Evolutionary conservation across 495 filamentous ascomycete species (phyloP), one percentile per base, ranked within the genome.

Genomic region (Apiosordaria backusii): DNA sequence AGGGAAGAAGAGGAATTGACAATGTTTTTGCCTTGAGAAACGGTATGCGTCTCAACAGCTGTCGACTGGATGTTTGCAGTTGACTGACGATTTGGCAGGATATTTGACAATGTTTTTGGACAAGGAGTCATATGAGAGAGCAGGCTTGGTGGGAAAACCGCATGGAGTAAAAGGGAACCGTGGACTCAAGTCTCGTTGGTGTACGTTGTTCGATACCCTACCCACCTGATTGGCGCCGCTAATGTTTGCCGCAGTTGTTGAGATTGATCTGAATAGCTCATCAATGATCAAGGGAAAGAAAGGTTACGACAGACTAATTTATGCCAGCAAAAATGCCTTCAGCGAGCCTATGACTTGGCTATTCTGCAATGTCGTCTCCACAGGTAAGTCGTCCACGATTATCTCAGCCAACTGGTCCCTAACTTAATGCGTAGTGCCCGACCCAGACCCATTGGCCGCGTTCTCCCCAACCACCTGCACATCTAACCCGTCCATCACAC

Each of bases 231-330:
- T n/a, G 27, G 27, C 3, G 10, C 25, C 10, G 26, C 15, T 40
- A 15, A 4, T 15, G 7, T 60, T 24, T 3, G 18, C 40, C 59
- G 6, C 66, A 95, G 93, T 89, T 22, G 85, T 99, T 57, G 88
- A 97, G 72, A 80, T 93, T 45, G 88, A 98, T 62, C 84, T 99
- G 18, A 86, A 91, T 4, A 81, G 84, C 26, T 87, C 90, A 0
- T 90, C 88, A 13, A 97, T 97, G 91, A 73, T 92, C 7, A 91
- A 91, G 71, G 95, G 94, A 26, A 97, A 94, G 76, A 96, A 95
- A 70, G 91, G 89, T 0, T 97, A 97, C 67, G 89, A 96, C 65
- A 85, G 92, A 54, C 84, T 97, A 50, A 79, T 90, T 16, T 92
- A 92, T 81, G 92, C 92, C 15, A 93, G 89, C 76, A 87, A 90